These are phyloP conservation scores for Chionographis japonica DNA, from an alignment of 106 monocot genomes.

Conservation along the genomic window DNA sequence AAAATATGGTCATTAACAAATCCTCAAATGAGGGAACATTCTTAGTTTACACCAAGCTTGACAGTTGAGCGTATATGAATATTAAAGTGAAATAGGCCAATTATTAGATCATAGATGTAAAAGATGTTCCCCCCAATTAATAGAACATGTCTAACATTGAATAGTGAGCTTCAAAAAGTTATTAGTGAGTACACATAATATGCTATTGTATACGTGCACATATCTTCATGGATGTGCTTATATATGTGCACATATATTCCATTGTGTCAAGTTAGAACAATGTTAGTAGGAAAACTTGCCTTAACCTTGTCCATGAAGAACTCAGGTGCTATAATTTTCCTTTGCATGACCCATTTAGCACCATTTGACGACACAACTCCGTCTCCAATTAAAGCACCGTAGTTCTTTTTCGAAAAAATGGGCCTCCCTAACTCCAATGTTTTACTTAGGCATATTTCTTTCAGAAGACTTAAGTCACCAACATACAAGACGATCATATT, in stretches of 20 bases:
- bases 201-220: neutral
- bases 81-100: too few species aligned
- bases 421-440: slow-evolving; percentile 65
- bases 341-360: slow-evolving; percentile 50
- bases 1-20: too few species aligned
- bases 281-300: slow-evolving; percentile 12
- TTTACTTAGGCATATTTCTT: slow-evolving; percentile 52
- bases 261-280: too few species aligned
- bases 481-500: slow-evolving; percentile 46
- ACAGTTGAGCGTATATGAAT: too few species aligned
- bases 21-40: too few species aligned
- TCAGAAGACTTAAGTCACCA: slow-evolving; percentile 47
- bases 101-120: too few species aligned
- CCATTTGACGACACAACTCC: slow-evolving; percentile 65
- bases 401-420: slow-evolving; percentile 37
- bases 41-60: too few species aligned
- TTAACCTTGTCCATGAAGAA: slow-evolving; percentile 78
- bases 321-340: slow-evolving; percentile 75
- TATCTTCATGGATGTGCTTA: neutral
- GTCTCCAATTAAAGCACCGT: slow-evolving; percentile 54
- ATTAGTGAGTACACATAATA: neutral
- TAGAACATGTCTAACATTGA: too few species aligned
- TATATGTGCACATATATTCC: too few species aligned
- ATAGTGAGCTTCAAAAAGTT: too few species aligned
- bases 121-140: too few species aligned